These are phyloP conservation scores for Cercospora citrullina DNA, from an alignment of 2,329 filamentous ascomycete species.

Conservation along the genomic window DNA sequence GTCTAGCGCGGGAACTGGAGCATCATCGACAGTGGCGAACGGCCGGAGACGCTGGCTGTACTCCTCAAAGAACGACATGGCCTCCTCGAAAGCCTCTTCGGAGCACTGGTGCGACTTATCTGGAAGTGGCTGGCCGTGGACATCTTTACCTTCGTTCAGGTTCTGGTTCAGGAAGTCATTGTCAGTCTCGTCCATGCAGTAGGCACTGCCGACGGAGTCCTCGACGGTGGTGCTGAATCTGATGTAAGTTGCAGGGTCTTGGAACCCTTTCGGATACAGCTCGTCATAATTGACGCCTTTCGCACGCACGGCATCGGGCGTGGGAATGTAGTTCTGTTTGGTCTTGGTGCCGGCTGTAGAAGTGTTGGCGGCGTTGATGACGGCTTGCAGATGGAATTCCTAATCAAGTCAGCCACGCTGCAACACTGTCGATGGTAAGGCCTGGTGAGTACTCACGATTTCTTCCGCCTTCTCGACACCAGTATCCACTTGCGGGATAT, in stretches of 20 bases:
- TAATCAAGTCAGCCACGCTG: slow-evolving; percentile 43
- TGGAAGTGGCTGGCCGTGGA: slow-evolving; percentile 38
- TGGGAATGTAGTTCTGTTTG: slow-evolving; percentile 64
- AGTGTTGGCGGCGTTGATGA: slow-evolving; percentile 63
- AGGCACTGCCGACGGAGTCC: slow-evolving; percentile 84
- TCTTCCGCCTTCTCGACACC: slow-evolving; percentile 97
- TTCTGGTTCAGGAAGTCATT: slow-evolving; percentile 72
- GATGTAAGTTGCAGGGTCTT: slow-evolving; percentile 89
- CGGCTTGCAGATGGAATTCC: slow-evolving; percentile 95
- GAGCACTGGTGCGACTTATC: slow-evolving; percentile 62
- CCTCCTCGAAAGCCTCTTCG: slow-evolving; percentile 88
- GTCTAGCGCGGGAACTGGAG: slow-evolving; percentile 65
- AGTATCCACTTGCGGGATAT: slow-evolving; percentile 82
- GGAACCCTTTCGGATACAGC: slow-evolving; percentile 77
- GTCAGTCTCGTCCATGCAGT: slow-evolving; percentile 94
- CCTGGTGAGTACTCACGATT: slow-evolving; percentile 68
- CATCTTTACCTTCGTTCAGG: slow-evolving; percentile 75
- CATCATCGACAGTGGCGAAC: slow-evolving; percentile 85
- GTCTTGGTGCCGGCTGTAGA: slow-evolving; percentile 59
- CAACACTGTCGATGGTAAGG: slow-evolving; percentile 10
- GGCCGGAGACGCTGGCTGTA: slow-evolving; percentile 81
- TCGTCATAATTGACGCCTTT: slow-evolving; percentile 79
- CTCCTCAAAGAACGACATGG: slow-evolving; percentile 94
- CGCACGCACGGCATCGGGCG: slow-evolving; percentile 60
- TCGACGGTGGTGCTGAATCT: slow-evolving; percentile 98